Evolutionary conservation across 176 grass and related monocot species (phyloP), one percentile per base, ranked within the genome.

Genomic region (Tillandsia leiboldiana): DNA sequence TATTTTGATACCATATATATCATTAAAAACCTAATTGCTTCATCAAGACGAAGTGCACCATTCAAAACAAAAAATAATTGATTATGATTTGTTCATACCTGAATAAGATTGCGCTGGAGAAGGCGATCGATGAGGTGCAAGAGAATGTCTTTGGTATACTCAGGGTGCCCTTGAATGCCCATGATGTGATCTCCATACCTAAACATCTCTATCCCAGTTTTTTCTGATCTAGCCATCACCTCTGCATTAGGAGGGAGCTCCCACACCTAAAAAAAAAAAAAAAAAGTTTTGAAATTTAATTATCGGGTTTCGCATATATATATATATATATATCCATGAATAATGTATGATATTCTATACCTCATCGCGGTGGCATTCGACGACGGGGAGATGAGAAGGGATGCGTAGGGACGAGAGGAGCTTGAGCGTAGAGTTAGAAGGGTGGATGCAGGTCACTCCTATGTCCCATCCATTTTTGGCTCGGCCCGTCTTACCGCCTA

Each of bases 291-390:
- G 0, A 42, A 42, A 42, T 6, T 42, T 20, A 20, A 20, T 20
- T 7, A 42, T 42, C 0, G 33, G 7, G 33, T 7, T 42, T 42
- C 10, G 18, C 10, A 15, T 20, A 61, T 8, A 61, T 7, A 15
- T 20, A 15, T 20, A 61, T 8, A 61, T 7, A 15, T 20, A 61
- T 8, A 61, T 7, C 12, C 15, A 56, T 0, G 15, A 18, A 15
- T 61, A 24, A 24, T 61, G 18, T 54, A 54, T 59, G 15, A 18
- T 61, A 18, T 61, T n/a, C 56, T 61, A 61, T 1, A 84, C 88
- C 88, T 96, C 92, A 20, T 96, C 92, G 13, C 75, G 88, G 81
- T 96, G 92, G 83, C 87, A 96, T 83, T 96, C 86, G 67, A 96
- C 82, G 63, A 96, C 71, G 3, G 92, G 88, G 82, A 96, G 82